Percentiles rank a stretch among this genome's conserved stretches.
Evolutionary conservation across 441 rosid species (phyloP).

Genomic region (Gossypium trilobum): DNA sequence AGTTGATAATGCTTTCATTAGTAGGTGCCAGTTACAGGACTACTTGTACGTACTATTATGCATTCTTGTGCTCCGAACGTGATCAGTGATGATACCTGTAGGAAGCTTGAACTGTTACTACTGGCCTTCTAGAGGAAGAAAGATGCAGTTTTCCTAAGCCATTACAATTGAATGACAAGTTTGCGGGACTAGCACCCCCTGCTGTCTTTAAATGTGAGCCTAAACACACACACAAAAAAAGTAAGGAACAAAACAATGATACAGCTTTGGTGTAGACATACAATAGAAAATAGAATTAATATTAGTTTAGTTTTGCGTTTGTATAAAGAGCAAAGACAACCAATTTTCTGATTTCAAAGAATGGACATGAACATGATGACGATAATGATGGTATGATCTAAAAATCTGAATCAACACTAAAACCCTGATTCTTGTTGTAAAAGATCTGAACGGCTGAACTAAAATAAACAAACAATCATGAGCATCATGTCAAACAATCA

Average conservation of each 20-base stretch:
- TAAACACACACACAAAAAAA: constrained; percentile 17
- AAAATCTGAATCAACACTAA: not conserved
- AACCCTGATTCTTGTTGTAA: not conserved
- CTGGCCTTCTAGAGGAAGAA: constrained; percentile 33
- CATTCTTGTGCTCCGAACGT: not conserved
- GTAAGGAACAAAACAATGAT: not conserved
- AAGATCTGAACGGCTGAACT: not conserved
- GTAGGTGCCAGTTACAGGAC: not conserved
- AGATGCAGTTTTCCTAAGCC: constrained; percentile 30
- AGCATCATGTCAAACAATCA: not conserved
- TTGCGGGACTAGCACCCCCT: constrained; percentile 22
- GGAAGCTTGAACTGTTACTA: constrained; percentile 47
- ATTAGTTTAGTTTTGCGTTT: no score
- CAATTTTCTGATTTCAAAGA: not conserved
- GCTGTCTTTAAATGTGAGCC: constrained; percentile 31
- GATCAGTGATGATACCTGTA: constrained; percentile 40
- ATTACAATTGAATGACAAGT: constrained; percentile 35
- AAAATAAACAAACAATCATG: not conserved
- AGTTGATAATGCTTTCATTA: not conserved
- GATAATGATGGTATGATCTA: not conserved
- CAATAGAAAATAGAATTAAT: no score
- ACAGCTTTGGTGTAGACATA: no score
- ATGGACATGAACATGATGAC: not conserved
- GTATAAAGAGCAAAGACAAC: not conserved
- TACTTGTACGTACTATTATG: not conserved